Evolutionary conservation across 2,329 filamentous ascomycete species (phyloP), one percentile per base, ranked within the genome.

Genomic region (Aspergillus ruber): DNA sequence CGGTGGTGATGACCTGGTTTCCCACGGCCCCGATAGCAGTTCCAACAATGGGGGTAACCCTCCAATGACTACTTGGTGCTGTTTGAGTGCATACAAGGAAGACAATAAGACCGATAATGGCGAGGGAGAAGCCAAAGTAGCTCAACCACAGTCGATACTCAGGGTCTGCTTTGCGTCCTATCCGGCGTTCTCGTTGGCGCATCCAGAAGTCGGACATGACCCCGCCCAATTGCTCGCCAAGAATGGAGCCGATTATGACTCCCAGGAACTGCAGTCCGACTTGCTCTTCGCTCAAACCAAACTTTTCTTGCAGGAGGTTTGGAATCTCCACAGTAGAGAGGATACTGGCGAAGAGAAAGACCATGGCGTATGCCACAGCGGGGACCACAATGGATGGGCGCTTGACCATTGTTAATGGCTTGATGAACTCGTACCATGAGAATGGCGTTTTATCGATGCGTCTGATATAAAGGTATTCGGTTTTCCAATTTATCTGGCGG

Each of bases 1-100:
- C 76, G 0, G 81, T 84, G 2, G 81, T 83, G 20, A 84, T 73
- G 25, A 84, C 74, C 61, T 84, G 81, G 53, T 82, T 83, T 1
- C 81, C 81, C 3, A 70, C 75, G 0, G 74, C 74, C 0, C 70
- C 71, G 48, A 79, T 74, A 3, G 71, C 80, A 8, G 72, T 74
- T 7, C 81, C 81, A 9, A 83, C 60, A 13, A 82, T 67, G 0
- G 81, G 81, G 0, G 75, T 76, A 15, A 82, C 72, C 18, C 78
- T 78, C 76, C 78, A 84, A 13, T 71, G 63, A 1, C 67, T 62
- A 0, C 67, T 54, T 0, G 64, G 52, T 2, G 76, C 72, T n/a
- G 74, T 63, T 40, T 78, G 64, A 1, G 74, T 73, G 50, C 77
- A 76, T 0, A 83, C 74, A 18, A 79, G 63, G 57, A 83, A 84